Evolutionary conservation across 225 moss, liverwort and hornwort species (phyloP).

Genomic region (Sphagnum contortum): DNA sequence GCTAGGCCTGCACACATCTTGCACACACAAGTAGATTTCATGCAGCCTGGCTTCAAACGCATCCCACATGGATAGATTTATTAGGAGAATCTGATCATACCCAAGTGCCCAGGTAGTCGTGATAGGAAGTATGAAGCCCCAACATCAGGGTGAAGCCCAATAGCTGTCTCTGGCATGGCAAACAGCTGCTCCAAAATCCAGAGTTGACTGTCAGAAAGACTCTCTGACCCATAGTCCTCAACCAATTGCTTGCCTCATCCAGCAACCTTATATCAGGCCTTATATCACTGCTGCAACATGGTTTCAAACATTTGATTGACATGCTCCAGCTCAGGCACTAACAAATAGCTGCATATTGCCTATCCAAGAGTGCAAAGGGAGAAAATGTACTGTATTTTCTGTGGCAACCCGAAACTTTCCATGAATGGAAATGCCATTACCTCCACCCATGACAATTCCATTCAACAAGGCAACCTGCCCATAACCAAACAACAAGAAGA

Average conservation of each 20-base stretch:
- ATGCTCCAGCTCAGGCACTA: neutral
- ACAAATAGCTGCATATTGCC: neutral
- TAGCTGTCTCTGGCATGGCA: slow-evolving; percentile 98
- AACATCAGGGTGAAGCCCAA: slow-evolving; percentile 94
- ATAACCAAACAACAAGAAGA: neutral
- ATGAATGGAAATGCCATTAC: slow-evolving; percentile 91
- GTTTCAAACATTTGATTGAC: neutral
- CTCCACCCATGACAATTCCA: slow-evolving; percentile 97
- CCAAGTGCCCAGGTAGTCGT: slow-evolving; percentile 83
- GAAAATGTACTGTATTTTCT: slow-evolving; percentile 58
- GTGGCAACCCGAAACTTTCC: slow-evolving; percentile 91
- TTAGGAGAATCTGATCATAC: slow-evolving; percentile 12
- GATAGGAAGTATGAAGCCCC: slow-evolving; percentile 91
- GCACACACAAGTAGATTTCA: too few species aligned
- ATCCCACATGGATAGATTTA: too few species aligned
- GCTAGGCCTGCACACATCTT: too few species aligned
- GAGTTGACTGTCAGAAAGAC: slow-evolving; percentile 7
- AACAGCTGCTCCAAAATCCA: slow-evolving; percentile 41
- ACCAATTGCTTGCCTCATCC: neutral
- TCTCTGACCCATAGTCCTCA: neutral
- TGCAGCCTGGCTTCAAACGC: too few species aligned
- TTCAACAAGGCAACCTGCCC: slow-evolving; percentile 70
- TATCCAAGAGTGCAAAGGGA: too few species aligned
- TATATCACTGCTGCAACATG: neutral
- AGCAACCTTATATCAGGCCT: neutral